Evolutionary conservation across 2,329 filamentous ascomycete species (phyloP).

Genomic region (Boeremia exigua): DNA sequence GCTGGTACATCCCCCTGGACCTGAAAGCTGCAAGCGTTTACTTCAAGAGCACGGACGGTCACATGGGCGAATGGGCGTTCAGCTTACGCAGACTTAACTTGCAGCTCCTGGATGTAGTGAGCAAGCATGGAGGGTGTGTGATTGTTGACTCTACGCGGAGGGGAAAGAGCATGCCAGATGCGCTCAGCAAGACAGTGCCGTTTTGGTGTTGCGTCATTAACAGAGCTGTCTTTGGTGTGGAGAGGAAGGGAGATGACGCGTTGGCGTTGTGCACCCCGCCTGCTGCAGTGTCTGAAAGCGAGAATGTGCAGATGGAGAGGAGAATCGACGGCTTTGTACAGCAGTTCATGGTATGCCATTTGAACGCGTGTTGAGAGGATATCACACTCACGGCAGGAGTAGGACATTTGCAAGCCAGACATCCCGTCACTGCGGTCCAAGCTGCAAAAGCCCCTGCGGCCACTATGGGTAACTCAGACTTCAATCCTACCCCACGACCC

Average conservation of each 20-base stretch:
- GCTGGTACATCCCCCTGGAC: conserved; percentile 82
- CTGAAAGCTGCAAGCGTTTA: conserved; percentile 78
- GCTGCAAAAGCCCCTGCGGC: conserved; percentile 74
- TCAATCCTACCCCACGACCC: conserved; percentile 58
- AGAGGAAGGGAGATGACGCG: conserved; percentile 53
- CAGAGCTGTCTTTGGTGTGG: conserved; percentile 72
- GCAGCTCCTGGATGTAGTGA: conserved; percentile 75
- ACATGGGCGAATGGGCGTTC: conserved; percentile 89
- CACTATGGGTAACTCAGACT: conserved; percentile 80
- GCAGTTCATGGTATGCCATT: conserved; percentile 55
- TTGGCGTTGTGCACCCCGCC: conserved; percentile 73
- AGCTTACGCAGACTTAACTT: conserved; percentile 84
- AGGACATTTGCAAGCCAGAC: conserved; percentile 66
- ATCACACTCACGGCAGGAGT: neutral
- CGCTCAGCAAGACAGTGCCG: conserved; percentile 89
- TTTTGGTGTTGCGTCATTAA: conserved; percentile 94
- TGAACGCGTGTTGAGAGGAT: too few species aligned
- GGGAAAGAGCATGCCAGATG: conserved; percentile 95
- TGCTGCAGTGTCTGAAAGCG: conserved; percentile 73
- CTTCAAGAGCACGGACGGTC: conserved; percentile 98
- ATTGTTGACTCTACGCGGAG: conserved; percentile 92
- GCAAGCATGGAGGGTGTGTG: conserved; percentile 73
- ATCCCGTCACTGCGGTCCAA: conserved; percentile 60
- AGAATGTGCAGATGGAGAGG: conserved; percentile 78
- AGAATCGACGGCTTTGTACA: conserved; percentile 63